A percentile compares a stretch with the other conserved stretches of the same genome.
Conservation (phyloP, 768 basidiomycete genomes). For the Daedaleopsis nitida region DNA sequence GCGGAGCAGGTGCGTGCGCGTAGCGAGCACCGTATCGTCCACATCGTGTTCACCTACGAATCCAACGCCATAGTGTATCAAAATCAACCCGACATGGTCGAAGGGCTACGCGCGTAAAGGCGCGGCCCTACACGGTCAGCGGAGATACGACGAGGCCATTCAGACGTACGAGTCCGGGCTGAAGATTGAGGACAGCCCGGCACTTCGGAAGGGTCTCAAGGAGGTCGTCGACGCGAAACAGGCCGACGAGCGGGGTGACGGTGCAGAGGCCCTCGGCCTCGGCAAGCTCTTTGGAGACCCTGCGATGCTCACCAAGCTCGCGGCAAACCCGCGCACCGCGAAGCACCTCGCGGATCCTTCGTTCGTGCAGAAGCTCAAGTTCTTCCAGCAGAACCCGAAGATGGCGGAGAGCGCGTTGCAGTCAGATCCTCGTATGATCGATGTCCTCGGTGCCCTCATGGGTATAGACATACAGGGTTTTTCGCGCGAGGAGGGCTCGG, state of each 20-base stretch:
- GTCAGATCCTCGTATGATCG: slow-evolving; percentile 87
- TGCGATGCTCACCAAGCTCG: slow-evolving; percentile 79
- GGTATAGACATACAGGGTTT: slow-evolving; percentile 91
- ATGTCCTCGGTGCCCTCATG: slow-evolving; percentile 90
- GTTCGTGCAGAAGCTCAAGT: slow-evolving; percentile 77
- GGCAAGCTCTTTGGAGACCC: slow-evolving; percentile 85
- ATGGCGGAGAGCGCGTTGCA: slow-evolving; percentile 60
- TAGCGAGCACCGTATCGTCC: not conserved
- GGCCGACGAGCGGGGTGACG: slow-evolving; percentile 39
- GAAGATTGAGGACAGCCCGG: slow-evolving; percentile 79
- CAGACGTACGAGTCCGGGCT: slow-evolving; percentile 81
- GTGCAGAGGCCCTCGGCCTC: slow-evolving; percentile 59
- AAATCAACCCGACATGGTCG: slow-evolving; percentile 77
- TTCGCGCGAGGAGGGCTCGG: slow-evolving; percentile 80
- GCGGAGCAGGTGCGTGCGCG: slow-evolving; percentile 80
- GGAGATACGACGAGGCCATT: slow-evolving; percentile 81
- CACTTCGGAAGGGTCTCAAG: slow-evolving; percentile 82
- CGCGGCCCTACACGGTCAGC: slow-evolving; percentile 86
- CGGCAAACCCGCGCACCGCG: slow-evolving; percentile 82
- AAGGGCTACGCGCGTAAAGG: slow-evolving; percentile 94
- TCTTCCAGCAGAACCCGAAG: slow-evolving; percentile 68
- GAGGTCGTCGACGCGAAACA: slow-evolving; percentile 84
- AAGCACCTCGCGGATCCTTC: slow-evolving; percentile 82
- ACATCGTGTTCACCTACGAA: not conserved
- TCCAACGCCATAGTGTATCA: slow-evolving; percentile 59